phyloP scores from a whole-genome alignment of 2,329 filamentous ascomycete species.

The Cytospora chrysosperma region DNA sequence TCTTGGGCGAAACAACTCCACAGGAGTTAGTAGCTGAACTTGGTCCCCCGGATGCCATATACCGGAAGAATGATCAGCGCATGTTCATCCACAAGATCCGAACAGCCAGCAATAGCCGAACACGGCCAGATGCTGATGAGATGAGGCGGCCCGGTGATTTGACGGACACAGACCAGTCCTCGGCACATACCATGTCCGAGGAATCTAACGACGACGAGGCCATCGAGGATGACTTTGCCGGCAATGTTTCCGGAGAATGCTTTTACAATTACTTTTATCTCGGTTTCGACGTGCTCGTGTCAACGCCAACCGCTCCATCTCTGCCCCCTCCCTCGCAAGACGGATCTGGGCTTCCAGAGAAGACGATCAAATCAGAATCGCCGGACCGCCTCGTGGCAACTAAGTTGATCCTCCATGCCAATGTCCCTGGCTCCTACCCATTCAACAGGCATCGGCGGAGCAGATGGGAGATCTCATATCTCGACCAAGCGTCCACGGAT shows the following conservation, averaged over 20 bases:
- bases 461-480: constrained; percentile 75
- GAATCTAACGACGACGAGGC: constrained; percentile 63
- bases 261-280: constrained; percentile 99
- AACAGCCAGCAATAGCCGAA: constrained; percentile 50
- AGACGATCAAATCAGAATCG: constrained; percentile 40
- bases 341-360: constrained; percentile 31
- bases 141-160: constrained; percentile 53
- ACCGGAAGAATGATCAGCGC: constrained; percentile 84
- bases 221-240: constrained; percentile 54
- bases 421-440: constrained; percentile 91
- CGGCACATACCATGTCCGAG: constrained; percentile 68
- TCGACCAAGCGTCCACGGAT: constrained; percentile 44
- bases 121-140: constrained; percentile 46
- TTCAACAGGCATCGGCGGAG: constrained; percentile 93
- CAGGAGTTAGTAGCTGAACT: constrained; percentile 90
- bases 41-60: constrained; percentile 90
- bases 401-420: constrained; percentile 91
- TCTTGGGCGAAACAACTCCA: constrained; percentile 80
- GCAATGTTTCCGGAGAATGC: constrained; percentile 65
- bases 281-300: constrained; percentile 92
- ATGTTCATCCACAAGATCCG: constrained; percentile 79
- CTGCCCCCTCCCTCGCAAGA: constrained; percentile 56
- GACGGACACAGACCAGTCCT: constrained; percentile 74
- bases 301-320: constrained; percentile 66
- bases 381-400: constrained; percentile 76